phyloP scores from a whole-genome alignment of 352 stramenopile genomes.

The Pythium monospermum region DNA sequence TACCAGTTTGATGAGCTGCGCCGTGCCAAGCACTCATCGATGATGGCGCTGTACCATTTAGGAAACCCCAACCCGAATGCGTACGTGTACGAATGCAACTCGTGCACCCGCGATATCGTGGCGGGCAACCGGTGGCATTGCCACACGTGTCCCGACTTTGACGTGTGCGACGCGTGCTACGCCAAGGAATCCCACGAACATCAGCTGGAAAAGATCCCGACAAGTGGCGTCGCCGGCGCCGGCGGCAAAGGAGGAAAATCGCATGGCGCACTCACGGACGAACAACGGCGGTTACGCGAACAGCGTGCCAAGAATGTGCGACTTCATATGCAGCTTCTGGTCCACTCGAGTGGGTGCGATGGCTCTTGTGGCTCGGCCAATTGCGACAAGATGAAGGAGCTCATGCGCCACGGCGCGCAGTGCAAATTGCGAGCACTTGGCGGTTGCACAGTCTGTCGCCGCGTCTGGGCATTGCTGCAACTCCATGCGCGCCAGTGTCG shows the following conservation, averaged over 20 bases:
- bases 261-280: conserved; percentile 40
- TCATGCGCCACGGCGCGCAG: conserved; percentile 93
- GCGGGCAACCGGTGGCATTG: conserved; percentile 87
- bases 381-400: conserved; percentile 98
- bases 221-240: conserved; percentile 30
- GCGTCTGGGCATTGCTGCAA: conserved; percentile 96
- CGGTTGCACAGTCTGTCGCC: conserved; percentile 94
- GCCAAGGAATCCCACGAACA: conserved; percentile 82
- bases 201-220: conserved; percentile 75
- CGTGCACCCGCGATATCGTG: conserved; percentile 81
- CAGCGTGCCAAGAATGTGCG: conserved; percentile 93
- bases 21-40: conserved; percentile 98
- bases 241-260: conserved; percentile 14
- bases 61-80: conserved; percentile 92
- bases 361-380: conserved; percentile 94
- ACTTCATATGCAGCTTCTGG: conserved; percentile 97
- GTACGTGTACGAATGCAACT: conserved; percentile 85
- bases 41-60: conserved; percentile 99
- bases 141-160: conserved; percentile 83
- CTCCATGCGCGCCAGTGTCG: conserved; percentile 97
- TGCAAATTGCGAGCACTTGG: conserved; percentile 91
- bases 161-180: conserved; percentile 87
- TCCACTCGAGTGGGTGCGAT: conserved; percentile 95
- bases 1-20: conserved; percentile 99
- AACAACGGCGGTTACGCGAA: conserved; percentile 66